Evolutionary conservation across 2,329 filamentous ascomycete genomes (phyloP), one percentile per base, ranked within the genome.

Genomic region (Stemphylium beticola): DNA sequence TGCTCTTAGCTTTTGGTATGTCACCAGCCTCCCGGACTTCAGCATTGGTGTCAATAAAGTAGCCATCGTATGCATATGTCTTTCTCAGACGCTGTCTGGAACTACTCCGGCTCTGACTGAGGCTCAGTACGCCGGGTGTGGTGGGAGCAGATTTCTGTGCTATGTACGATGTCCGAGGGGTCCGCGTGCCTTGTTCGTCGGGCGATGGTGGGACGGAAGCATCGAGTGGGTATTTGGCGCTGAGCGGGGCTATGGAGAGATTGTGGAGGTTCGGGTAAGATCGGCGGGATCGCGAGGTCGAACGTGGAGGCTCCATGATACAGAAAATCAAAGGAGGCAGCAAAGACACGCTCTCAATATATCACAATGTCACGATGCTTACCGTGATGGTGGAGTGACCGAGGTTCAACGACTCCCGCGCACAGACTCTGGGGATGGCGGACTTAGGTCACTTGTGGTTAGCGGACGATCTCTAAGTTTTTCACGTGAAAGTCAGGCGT

Each of bases 211-310:
- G 77, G 61, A 55, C 49, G 14, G 68, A 71, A 31, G 72, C 73
- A 53, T 83, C 81, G 64, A 82, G 78, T 17, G 80, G 81, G 64
- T 83, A 83, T 69, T 78, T 79, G 44, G 80, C 77, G 49, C 81
- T 83, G 51, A 87, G 77, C 34, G 85, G 85, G 63, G 84, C 83
- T n/a, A 87, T 78, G 38, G 85, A 85, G 57, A 87, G 79, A 65
- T 85, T 81, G 62, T 82, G 76, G 47, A 87, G 78, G 57, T 85
- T 85, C 43, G 83, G 83, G 63, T 84, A 83, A 44, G 84, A 86
- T 52, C 85, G 83, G 43, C 81, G 80, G 24, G 70, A 71, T 33
- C 62, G 55, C 12, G 66, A 66, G 2, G 61, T 58, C 1, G 71
- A 69, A 31, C 59, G 62, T 29, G 68, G 49, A 33, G 60, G 26